phyloP scores from a whole-genome alignment of 169 alveolate genomes.

The Cryptosporidium canis region DNA sequence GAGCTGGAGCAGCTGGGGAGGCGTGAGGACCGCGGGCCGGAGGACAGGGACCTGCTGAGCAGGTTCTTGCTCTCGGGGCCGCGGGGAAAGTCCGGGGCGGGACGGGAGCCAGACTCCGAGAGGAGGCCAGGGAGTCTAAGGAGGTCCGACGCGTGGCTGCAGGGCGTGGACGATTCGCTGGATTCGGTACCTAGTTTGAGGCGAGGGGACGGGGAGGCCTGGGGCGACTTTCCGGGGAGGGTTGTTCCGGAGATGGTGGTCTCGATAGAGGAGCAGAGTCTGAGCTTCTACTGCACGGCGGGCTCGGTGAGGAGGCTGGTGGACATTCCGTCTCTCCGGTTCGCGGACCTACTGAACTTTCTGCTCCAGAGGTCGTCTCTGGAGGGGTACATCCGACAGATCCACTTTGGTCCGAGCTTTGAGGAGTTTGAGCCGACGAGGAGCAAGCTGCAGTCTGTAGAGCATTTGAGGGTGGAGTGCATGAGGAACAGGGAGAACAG shows the following conservation, averaged over 20 bases:
- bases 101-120: neutral
- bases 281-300: constrained; percentile 14
- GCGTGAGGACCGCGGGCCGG: neutral
- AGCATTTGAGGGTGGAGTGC: neutral
- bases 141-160: neutral
- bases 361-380: constrained; percentile 7
- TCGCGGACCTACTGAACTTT: constrained; percentile 22
- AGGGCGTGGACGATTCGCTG: neutral
- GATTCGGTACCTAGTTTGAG: neutral
- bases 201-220: neutral
- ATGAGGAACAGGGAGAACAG: neutral
- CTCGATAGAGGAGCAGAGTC: neutral
- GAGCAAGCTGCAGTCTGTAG: neutral
- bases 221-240: neutral
- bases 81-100: neutral
- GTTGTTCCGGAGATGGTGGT: neutral
- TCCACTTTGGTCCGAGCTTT: constrained; percentile 35
- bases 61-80: constrained; percentile 9
- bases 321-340: neutral
- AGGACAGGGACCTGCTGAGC: neutral
- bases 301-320: neutral
- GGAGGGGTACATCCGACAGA: constrained; percentile 15
- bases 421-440: constrained; percentile 9
- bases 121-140: neutral
- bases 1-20: neutral